Conservation (phyloP, 176 grass and related monocot genomes). For the Eragrostis nindensis region DNA sequence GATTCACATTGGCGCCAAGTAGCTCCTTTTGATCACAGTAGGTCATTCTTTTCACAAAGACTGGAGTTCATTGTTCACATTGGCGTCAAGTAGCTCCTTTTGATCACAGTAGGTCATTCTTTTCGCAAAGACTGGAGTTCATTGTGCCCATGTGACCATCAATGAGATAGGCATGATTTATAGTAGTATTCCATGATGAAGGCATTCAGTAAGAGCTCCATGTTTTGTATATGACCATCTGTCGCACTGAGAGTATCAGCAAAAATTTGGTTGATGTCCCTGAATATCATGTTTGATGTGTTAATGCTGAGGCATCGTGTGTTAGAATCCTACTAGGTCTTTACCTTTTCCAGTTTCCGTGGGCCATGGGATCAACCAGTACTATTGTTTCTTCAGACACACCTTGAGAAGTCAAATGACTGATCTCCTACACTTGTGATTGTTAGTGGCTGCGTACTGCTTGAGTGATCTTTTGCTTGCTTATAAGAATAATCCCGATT, state of each 20-base stretch:
- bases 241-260: constrained; percentile 6
- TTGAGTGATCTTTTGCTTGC: not conserved
- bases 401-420: not conserved
- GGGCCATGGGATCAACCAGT: not conserved
- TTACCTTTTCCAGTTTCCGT: not conserved
- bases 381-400: constrained; percentile 8
- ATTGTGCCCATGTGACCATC: not conserved
- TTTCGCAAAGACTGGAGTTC: too few relatives aligned
- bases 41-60: not conserved
- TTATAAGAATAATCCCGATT: not conserved
- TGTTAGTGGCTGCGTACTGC: not conserved
- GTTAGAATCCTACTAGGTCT: not conserved
- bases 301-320: not conserved
- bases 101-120: too few relatives aligned
- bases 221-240: not conserved
- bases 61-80: not conserved
- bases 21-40: not conserved
- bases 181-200: not conserved
- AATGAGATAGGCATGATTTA: not conserved
- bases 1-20: not conserved
- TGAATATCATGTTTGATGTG: not conserved
- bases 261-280: not conserved
- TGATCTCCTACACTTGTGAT: not conserved
- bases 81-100: too few relatives aligned
- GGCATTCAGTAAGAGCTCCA: not conserved